Base-by-base conservation (phyloP, 768 basidiomycete genomes). In the Hypholoma fasciculare region DNA sequence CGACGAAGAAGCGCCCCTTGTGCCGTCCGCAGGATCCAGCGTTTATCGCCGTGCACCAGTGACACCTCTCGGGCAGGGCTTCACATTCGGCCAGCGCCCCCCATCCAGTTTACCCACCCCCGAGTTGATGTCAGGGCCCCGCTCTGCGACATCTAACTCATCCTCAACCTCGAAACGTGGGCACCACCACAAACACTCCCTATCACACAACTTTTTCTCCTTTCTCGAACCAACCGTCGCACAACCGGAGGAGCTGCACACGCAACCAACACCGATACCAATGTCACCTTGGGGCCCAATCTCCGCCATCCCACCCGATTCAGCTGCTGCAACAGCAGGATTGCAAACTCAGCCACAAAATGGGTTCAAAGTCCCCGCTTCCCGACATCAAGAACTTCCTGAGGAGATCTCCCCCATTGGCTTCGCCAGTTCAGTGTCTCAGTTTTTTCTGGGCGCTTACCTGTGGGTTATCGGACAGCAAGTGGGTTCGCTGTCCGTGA, bases 141-240 rank as follows among this genome's bases (percentile, higher is more conserved):
- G 49, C 8, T 56, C 68, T 8, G 56, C 56, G 8, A 58, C 60
- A 7, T 58, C 71, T 0, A 53, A 30, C 7, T 2, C 67, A 1
- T 65, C 75, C 9, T 67, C 73, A 1, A 64, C 76, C 0, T 63
- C 79, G 3, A 74, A 86, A 37, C 74, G 89, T 40, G 92, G 92
- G 0, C 92, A 94, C 66, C 89, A 97, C 72, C 95, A 96, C 67
- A 94, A 94, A 71, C 95, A 96, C 71, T 96, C 94, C 0, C 72
- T 95, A 11, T 96, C 94, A 0, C 94, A 97, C 70, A 94, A 92
- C 66, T 95, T 97, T 73, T 96, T 96, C 74, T 94, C 94, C 0
- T 97, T 97, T 69, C 87, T 98, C 43, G 94, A 96, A 63, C 94
- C 94, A 1, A 86, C 85, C 26, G 53, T 26, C n/a, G 52, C 52